Percentiles rank a stretch among this genome's conserved stretches.
Conservation (phyloP, 768 basidiomycete genomes). For the Lyophyllum semitale region DNA sequence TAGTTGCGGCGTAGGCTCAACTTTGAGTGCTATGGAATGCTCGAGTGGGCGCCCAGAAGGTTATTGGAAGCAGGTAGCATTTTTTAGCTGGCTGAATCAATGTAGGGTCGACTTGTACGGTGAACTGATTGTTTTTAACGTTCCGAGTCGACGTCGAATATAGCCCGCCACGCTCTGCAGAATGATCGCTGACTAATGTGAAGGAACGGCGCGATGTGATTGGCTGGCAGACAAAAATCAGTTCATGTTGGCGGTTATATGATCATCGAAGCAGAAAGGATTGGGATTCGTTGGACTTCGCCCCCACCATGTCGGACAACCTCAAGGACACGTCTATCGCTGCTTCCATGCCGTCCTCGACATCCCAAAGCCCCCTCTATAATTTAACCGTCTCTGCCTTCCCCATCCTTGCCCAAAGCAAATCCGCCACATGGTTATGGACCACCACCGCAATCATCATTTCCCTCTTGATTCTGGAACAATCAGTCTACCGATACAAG, state of each 20-base stretch:
- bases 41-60: too few species aligned
- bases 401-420: conserved; percentile 34
- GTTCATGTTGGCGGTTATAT: conserved; percentile 30
- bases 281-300: conserved; percentile 20
- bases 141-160: too few species aligned
- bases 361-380: conserved; percentile 39
- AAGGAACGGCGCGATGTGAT: conserved; percentile 28
- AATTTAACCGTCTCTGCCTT: conserved; percentile 51
- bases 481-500: conserved; percentile 85
- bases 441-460: conserved; percentile 70
- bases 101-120: too few species aligned
- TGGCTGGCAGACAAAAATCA: conserved; percentile 38
- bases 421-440: conserved; percentile 56
- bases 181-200: conserved; percentile 19
- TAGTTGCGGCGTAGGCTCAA: too few species aligned
- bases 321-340: conserved; percentile 38
- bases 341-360: conserved; percentile 46
- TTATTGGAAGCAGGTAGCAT: too few species aligned
- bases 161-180: background rate
- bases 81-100: too few species aligned
- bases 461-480: conserved; percentile 83
- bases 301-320: conserved; percentile 34
- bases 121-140: too few species aligned
- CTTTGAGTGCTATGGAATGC: too few species aligned
- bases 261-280: background rate